Conservation (phyloP, 306 rosid species). For the Prinsepia uniflora region DNA sequence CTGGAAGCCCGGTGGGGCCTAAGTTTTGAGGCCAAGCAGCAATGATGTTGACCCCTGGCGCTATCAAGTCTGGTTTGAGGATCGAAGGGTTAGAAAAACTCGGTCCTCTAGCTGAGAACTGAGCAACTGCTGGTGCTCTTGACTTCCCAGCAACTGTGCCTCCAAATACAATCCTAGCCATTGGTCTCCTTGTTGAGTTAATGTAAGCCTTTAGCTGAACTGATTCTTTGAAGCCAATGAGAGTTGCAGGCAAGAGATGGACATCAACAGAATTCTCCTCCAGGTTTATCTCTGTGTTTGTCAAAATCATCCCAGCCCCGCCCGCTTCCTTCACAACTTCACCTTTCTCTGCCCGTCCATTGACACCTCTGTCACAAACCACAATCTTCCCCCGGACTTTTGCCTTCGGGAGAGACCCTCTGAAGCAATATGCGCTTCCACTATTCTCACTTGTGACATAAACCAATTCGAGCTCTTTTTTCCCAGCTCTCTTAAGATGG, state of each 20-base stretch:
- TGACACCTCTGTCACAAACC: constrained; percentile 80
- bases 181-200: constrained; percentile 56
- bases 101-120: constrained; percentile 86
- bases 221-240: constrained; percentile 77
- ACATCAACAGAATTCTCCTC: constrained; percentile 92
- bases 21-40: constrained; percentile 99
- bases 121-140: constrained; percentile 82
- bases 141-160: constrained; percentile 72
- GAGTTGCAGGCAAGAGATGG: constrained; percentile 88
- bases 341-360: constrained; percentile 90
- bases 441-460: constrained; percentile 41
- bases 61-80: constrained; percentile 89
- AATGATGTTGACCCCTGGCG: constrained; percentile 93
- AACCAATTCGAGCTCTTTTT: constrained; percentile 54
- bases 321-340: constrained; percentile 85
- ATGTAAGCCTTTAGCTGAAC: constrained; percentile 57
- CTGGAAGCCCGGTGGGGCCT: constrained; percentile 82
- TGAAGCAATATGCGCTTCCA: constrained; percentile 65
- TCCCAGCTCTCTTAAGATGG: constrained; percentile 21
- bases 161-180: constrained; percentile 58
- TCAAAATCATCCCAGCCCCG: constrained; percentile 77
- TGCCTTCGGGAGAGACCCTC: constrained; percentile 70
- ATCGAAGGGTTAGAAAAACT: constrained; percentile 78
- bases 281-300: constrained; percentile 72
- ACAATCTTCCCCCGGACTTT: constrained; percentile 74